Evolutionary conservation across 305 asterid species (phyloP).

Genomic region (Striga hermonthica): DNA sequence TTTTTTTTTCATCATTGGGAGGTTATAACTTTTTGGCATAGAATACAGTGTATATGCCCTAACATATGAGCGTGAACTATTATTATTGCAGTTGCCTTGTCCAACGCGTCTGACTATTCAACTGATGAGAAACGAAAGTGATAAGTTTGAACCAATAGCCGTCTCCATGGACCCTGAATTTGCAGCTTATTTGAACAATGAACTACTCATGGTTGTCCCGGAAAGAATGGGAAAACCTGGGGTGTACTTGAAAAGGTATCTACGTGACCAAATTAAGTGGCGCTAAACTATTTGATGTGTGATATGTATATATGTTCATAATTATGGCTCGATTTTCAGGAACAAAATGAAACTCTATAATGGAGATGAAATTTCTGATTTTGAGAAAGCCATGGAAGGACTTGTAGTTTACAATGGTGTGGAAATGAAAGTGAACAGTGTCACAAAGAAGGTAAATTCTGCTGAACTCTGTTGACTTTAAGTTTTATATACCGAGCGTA

Average conservation of each 20-base stretch:
- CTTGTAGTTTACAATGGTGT: conserved; percentile 53
- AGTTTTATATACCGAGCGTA: too few species aligned
- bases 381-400: conserved; percentile 58
- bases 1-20: conserved; percentile 21
- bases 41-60: too few species aligned
- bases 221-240: conserved; percentile 43
- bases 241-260: conserved; percentile 74
- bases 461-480: too few species aligned
- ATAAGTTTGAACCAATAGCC: conserved; percentile 67
- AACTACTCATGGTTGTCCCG: conserved; percentile 53
- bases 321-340: conserved; percentile 48
- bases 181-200: conserved; percentile 61
- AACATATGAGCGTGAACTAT: conserved; percentile 20
- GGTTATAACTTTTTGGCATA: conserved; percentile 9
- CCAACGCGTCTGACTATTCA: conserved; percentile 66
- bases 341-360: conserved; percentile 43
- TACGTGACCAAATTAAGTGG: too few species aligned
- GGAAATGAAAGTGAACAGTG: conserved; percentile 55
- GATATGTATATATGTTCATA: conserved; percentile 20
- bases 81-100: conserved; percentile 49
- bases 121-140: conserved; percentile 69
- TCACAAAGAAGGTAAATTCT: conserved; percentile 58
- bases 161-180: conserved; percentile 70
- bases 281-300: conserved; percentile 10
- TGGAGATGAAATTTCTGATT: conserved; percentile 47